Base-by-base conservation (phyloP, 345 rosid genomes). In the Citrus australasica region DNA sequence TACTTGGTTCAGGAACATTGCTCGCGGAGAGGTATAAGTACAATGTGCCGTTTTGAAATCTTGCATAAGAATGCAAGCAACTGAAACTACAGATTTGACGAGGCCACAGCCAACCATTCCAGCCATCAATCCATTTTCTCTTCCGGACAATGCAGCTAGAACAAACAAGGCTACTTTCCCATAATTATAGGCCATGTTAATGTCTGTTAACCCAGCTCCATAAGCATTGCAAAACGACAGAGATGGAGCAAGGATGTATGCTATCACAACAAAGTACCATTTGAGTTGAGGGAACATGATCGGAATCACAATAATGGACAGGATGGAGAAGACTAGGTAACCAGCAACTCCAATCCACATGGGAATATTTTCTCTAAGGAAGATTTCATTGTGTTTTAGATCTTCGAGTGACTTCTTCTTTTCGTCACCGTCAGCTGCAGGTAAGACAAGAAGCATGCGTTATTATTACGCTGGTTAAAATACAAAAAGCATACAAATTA, bases 121-220 rank as follows among this genome's bases (percentile, higher is more conserved):
- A 0, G 99, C 99, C 16, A 95, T 91, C 2, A 95, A 85, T 3
- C 99, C 98, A 14, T 95, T 62, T 66, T 92, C 88, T 78, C 88
- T 92, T 58, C 98, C 97, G 0, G 99, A 76, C 51, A 90, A 37
- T 24, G 98, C 98, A 0, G 97, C 99, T 7, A 95, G 67, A 19
- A 92, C 85, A 51, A 95, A 95, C 7, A 95, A 87, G 53, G 98
- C 99, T 27, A 95, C 91, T 84, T 95, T 95, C 6, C 97, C 97
- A n/a, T 95, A 95, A 82, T 95, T 95, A 75, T 93, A 93, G 53
- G 97, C 98, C 99, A 95, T 93, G 93, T 95, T 95, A 3, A 92
- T 91, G 80, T 95, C 99, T 0, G 99, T 95, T 17, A 95, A 96
- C 19, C 99, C 99, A 3, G 99, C 92, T 55, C 99, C 98, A 64